A percentile compares a stretch with the other conserved stretches of the same genome.
Conservation (phyloP, 116 monocot genomes). For the Dioscorea cayenensis region DNA sequence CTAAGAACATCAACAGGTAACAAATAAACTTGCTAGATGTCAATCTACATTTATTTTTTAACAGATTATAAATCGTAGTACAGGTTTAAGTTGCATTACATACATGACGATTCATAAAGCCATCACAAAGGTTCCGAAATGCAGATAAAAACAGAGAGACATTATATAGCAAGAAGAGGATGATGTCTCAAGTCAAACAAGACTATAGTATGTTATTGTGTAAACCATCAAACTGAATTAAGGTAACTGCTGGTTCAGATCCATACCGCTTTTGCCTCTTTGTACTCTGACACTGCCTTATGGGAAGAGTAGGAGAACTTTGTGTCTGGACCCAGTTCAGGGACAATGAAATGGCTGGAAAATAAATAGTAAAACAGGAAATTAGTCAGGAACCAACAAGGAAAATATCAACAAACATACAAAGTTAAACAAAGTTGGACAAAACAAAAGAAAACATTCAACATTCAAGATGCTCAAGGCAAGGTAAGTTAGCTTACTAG, state of each 20-base stretch:
- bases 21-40: neutral
- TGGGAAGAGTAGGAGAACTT: slow-evolving; percentile 44
- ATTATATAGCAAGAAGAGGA: neutral
- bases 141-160: no score
- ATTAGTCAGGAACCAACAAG: neutral
- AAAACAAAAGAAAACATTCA: neutral
- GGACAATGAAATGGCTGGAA: slow-evolving; percentile 54
- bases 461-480: neutral
- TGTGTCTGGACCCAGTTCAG: slow-evolving; percentile 42
- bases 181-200: neutral
- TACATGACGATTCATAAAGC: neutral
- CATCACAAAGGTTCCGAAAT: no score
- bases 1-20: neutral
- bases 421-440: neutral
- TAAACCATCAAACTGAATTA: neutral
- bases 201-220: no score
- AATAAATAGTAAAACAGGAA: neutral
- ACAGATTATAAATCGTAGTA: no score
- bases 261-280: slow-evolving; percentile 47
- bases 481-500: slow-evolving; percentile 20
- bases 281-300: slow-evolving; percentile 55
- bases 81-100: neutral
- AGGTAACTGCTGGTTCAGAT: neutral
- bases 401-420: neutral
- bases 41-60: neutral